Percentiles rank a stretch among this genome's conserved stretches.
phyloP scores from a whole-genome alignment of 768 basidiomycete species.

The Pulveroboletus sp. region DNA sequence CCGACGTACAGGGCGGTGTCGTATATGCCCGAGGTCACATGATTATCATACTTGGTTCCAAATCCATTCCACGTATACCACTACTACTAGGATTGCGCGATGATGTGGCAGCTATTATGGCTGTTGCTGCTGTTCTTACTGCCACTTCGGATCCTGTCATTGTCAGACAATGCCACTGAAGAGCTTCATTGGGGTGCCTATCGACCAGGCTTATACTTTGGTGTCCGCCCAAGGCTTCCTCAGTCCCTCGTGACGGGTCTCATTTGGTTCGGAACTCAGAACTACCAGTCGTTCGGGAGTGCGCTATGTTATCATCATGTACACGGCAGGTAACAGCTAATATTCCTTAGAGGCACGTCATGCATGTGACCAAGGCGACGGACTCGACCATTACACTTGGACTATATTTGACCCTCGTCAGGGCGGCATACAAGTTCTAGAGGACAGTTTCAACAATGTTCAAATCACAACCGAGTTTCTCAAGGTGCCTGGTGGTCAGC shows the following conservation, averaged over 20 bases:
- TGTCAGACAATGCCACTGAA: conserved; percentile 34
- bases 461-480: conserved; percentile 81
- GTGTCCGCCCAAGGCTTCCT: conserved; percentile 79
- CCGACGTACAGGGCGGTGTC: too few species aligned
- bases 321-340: not conserved
- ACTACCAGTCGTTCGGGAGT: conserved; percentile 73
- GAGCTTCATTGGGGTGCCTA: conserved; percentile 73
- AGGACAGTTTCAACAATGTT: conserved; percentile 81
- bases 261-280: conserved; percentile 89
- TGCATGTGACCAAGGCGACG: conserved; percentile 86
- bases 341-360: conserved; percentile 64
- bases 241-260: conserved; percentile 91
- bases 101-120: conserved; percentile 25
- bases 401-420: conserved; percentile 82
- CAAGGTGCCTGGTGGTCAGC: conserved; percentile 77
- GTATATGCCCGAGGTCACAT: not conserved
- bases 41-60: too few species aligned
- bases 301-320: conserved; percentile 29
- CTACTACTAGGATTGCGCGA: not conserved
- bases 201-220: conserved; percentile 94
- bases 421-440: conserved; percentile 82
- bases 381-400: conserved; percentile 81
- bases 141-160: conserved; percentile 15
- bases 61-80: not conserved
- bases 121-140: conserved; percentile 29